Evolutionary conservation across 2,329 filamentous ascomycete genomes (phyloP).

Genomic region (Trichoderma gracile): DNA sequence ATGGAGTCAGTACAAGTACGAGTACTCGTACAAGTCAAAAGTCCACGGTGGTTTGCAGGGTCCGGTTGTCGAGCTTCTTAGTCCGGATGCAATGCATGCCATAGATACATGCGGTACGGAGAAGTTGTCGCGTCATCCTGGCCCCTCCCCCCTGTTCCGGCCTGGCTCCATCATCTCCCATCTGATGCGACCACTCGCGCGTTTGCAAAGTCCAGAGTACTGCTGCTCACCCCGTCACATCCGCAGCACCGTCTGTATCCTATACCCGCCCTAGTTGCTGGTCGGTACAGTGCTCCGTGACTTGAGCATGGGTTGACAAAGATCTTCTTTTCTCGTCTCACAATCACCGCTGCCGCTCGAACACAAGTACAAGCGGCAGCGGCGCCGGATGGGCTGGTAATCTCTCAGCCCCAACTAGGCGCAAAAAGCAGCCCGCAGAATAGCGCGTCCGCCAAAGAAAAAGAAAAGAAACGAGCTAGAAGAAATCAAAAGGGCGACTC

Average conservation of each 20-base stretch:
- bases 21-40: not conserved
- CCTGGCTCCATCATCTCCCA: slow-evolving; percentile 9
- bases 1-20: slow-evolving; percentile 11
- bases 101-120: slow-evolving; percentile 27
- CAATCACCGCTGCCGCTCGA: slow-evolving; percentile 9
- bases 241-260: too few species aligned
- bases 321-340: slow-evolving; percentile 13
- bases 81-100: slow-evolving; percentile 32
- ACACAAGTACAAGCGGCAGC: not conserved
- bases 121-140: slow-evolving; percentile 24
- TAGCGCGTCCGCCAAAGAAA: slow-evolving; percentile 11
- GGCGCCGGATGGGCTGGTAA: not conserved
- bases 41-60: slow-evolving; percentile 25
- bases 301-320: slow-evolving; percentile 7
- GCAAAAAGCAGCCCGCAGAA: slow-evolving; percentile 29
- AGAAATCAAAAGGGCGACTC: too few species aligned
- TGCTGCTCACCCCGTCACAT: not conserved
- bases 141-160: slow-evolving; percentile 7
- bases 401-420: slow-evolving; percentile 21
- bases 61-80: slow-evolving; percentile 25
- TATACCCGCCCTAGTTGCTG: not conserved
- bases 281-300: not conserved
- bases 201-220: not conserved
- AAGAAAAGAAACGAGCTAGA: not conserved
- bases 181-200: slow-evolving; percentile 16